Evolutionary conservation across 176 grass and related monocot species (phyloP).

Genomic region (Bolboschoenus planiculmis): DNA sequence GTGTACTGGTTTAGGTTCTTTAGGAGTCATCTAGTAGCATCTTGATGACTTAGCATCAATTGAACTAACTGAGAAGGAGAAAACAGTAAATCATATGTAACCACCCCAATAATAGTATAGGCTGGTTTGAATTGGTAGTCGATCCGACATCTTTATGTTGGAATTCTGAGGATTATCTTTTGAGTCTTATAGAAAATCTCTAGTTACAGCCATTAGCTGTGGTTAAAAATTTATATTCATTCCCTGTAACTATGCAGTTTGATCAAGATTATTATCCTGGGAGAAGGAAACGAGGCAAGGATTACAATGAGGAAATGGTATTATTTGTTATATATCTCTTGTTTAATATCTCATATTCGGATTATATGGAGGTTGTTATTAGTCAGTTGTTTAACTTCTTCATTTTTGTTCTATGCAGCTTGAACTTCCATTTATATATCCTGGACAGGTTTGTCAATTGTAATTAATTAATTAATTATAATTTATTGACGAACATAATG

Average conservation of each 20-base stretch:
- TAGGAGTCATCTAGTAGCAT: background rate
- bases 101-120: background rate
- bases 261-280: constrained; percentile 98
- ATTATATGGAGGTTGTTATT: background rate
- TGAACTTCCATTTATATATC: constrained; percentile 98
- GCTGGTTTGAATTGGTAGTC: background rate
- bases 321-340: constrained; percentile 5
- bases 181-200: background rate
- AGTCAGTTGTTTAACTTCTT: constrained; percentile 22
- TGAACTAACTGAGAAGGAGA: background rate
- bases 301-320: constrained; percentile 97
- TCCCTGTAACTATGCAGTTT: constrained; percentile 51
- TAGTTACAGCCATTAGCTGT: background rate
- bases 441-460: constrained; percentile 75
- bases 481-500: background rate
- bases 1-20: background rate
- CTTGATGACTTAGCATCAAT: background rate
- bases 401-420: constrained; percentile 54
- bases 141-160: background rate
- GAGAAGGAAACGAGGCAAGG: constrained; percentile 89
- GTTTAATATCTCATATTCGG: background rate
- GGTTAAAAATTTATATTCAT: background rate
- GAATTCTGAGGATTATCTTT: background rate
- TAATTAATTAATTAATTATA: constrained; percentile 14
- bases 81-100: background rate